Conservation (phyloP, 805 yeast species). For the Saturnispora mendoncae region DNA sequence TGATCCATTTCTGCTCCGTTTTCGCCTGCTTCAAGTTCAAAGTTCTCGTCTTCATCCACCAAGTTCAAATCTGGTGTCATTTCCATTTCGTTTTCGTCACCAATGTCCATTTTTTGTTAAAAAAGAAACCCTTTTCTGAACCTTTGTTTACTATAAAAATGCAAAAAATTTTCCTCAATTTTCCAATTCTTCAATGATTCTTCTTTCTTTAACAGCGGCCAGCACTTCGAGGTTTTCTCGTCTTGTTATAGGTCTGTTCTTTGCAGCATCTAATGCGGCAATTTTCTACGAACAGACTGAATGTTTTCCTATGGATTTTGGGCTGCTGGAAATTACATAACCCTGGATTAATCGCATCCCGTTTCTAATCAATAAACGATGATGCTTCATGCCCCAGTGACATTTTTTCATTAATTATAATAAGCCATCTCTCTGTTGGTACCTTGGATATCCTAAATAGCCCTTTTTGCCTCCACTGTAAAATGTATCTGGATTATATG, state of each 20-base stretch:
- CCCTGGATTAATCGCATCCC: slow-evolving; percentile 12
- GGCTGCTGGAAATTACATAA: slow-evolving; percentile 4
- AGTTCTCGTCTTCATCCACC: background rate
- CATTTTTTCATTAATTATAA: slow-evolving; percentile 1
- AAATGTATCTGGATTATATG: slow-evolving; percentile 33
- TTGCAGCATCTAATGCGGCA: background rate
- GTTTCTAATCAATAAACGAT: slow-evolving; percentile 8
- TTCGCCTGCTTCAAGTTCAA: background rate
- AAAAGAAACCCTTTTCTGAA: background rate
- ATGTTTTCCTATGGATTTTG: background rate
- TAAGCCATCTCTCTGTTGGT: background rate
- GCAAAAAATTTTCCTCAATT: background rate
- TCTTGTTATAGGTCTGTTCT: slow-evolving; percentile 1
- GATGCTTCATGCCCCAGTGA: slow-evolving; percentile 12
- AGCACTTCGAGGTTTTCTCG: slow-evolving; percentile 10
- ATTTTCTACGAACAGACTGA: background rate
- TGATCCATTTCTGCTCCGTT: slow-evolving; percentile 2
- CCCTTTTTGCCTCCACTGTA: slow-evolving; percentile 18
- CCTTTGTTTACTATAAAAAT: background rate
- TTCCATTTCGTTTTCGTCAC: background rate
- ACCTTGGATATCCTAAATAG: background rate
- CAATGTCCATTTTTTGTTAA: background rate
- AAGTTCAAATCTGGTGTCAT: background rate
- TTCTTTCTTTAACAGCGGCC: slow-evolving; percentile 3
- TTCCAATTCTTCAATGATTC: background rate